Evolutionary conservation across 495 filamentous ascomycete genomes (phyloP), one percentile per base, ranked within the genome.

Genomic region (Endocarpon pusillum): DNA sequence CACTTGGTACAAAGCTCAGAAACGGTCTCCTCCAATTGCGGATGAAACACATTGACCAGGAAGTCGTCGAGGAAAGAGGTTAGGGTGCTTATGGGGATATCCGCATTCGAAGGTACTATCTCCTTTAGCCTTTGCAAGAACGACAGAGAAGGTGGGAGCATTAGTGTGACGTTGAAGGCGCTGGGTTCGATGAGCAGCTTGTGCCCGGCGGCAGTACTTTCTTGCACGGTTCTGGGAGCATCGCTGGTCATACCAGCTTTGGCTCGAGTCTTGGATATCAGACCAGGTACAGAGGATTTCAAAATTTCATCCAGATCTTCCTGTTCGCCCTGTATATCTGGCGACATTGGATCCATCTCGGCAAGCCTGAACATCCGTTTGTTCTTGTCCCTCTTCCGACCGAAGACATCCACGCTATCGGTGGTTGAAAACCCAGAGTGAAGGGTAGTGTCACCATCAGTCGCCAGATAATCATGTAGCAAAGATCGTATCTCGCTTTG

Each of bases 41-140:
- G 89, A 36, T 87, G 79, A 60, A 99, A 99, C 22, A 96, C 86
- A 45, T 96, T 96, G 53, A 96, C 76, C 35, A 99, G 70, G 55
- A 96, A 96, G 51, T 99, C 91, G 50, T 99, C 89, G 8, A 99
- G 69, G 57, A 99, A 99, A 16, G 83, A 86, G 1, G 89, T 94
- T 32, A 96, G 52, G 1, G 83, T 92, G 51, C 74, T 81, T 39
- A 79, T 78, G 4, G 77, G 75, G 43, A 96, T 78, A 41, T 91
- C 86, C 0, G 85, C 67, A 35, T 66, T 75, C 11, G 75, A 66
- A 3, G 89, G 89, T 1, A 99, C 89, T 34, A 96, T 87, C 34
- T 75, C 78, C 52, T 89, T 92, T 10, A 99, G 61, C 4, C 83
- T 69, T 45, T 89, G 83, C 9, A 99, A 67, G 55, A 99, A 99